phyloP scores from a whole-genome alignment of 176 grass and related monocot genomes.

The Musa beccarii region DNA sequence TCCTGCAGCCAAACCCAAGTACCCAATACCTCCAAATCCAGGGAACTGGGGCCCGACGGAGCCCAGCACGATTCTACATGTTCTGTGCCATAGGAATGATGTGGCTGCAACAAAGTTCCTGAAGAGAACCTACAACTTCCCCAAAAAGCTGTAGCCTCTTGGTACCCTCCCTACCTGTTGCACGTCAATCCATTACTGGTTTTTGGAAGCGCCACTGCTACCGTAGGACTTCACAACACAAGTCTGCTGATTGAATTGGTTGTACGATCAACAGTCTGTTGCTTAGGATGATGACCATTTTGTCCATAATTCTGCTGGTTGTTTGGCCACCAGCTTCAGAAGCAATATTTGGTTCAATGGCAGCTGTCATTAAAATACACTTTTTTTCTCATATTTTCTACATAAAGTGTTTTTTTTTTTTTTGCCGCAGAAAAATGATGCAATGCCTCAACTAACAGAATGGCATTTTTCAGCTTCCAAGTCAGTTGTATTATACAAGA shows the following conservation, averaged over 20 bases:
- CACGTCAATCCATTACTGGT: not conserved
- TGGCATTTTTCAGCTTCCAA: no score
- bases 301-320: no score
- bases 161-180: not conserved
- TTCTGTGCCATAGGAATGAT: constrained; percentile 80
- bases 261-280: not conserved
- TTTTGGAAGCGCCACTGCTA: not conserved
- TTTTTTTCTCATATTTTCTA: no score
- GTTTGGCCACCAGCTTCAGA: no score
- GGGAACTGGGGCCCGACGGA: constrained; percentile 86
- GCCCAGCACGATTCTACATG: constrained; percentile 68
- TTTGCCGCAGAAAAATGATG: no score
- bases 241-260: no score
- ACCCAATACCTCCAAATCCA: constrained; percentile 60
- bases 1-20: constrained; percentile 40
- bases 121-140: constrained; percentile 85
- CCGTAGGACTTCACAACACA: no score
- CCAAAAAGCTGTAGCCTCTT: constrained; percentile 53
- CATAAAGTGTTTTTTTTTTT: no score
- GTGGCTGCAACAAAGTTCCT: constrained; percentile 82
- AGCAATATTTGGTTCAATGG: no score
- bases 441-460: no score
- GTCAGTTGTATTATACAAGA: no score
- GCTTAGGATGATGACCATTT: not conserved
- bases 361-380: no score